Percentiles rank a stretch among this genome's conserved stretches.
phyloP scores from a whole-genome alignment of 129 eudicot species.

The Helianthus annuus region DNA sequence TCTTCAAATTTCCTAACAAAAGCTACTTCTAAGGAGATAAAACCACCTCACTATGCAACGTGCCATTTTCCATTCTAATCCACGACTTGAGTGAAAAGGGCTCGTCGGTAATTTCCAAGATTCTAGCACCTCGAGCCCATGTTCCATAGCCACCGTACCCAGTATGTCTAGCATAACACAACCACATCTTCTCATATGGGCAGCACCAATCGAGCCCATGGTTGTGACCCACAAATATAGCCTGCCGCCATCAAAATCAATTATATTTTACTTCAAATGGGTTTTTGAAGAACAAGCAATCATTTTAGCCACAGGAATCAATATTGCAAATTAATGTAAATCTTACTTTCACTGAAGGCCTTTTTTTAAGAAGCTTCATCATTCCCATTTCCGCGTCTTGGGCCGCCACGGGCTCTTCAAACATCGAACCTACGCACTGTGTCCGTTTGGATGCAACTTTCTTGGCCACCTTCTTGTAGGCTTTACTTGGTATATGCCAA shows the following conservation, averaged over 20 bases:
- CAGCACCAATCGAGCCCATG: conserved; percentile 99
- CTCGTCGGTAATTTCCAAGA: conserved; percentile 57
- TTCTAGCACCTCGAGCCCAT: conserved; percentile 86
- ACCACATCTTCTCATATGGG: conserved; percentile 80
- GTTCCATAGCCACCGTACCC: conserved; percentile 98
- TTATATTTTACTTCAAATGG: neutral
- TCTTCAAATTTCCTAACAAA: neutral
- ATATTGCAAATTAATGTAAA: neutral
- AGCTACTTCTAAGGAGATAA: conserved; percentile 40
- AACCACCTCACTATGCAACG: conserved; percentile 62
- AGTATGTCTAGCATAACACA: conserved; percentile 89
- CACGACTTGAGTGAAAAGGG: conserved; percentile 88
- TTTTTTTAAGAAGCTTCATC: conserved; percentile 68
- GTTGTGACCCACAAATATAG: conserved; percentile 96
- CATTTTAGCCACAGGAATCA: neutral
- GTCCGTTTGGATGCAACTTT: conserved; percentile 14
- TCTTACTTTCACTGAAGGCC: conserved; percentile 79
- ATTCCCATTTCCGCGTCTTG: conserved; percentile 94
- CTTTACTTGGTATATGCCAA: conserved; percentile 97
- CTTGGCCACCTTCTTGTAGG: conserved; percentile 70
- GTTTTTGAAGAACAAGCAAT: neutral
- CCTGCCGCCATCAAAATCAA: conserved; percentile 42
- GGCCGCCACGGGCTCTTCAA: conserved; percentile 67
- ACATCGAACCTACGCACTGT: conserved; percentile 77
- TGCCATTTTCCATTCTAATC: conserved; percentile 96